These are phyloP conservation scores for Clarireedia monteithiana DNA, from an alignment of 2,329 filamentous ascomycete species.

Conservation along the genomic window DNA sequence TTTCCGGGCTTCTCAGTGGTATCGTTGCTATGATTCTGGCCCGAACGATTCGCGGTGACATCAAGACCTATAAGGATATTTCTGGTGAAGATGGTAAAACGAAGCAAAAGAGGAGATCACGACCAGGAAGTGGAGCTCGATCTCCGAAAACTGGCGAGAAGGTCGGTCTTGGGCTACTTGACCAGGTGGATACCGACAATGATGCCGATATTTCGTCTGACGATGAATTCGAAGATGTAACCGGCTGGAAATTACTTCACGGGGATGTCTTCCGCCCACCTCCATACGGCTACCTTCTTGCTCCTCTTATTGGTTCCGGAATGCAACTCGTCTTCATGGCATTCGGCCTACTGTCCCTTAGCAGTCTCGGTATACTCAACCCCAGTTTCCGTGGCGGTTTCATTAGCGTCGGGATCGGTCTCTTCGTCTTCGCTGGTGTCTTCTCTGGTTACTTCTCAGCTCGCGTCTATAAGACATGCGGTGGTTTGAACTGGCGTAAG, in stretches of 20 bases:
- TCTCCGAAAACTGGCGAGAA: slow-evolving; percentile 45
- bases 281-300: slow-evolving; percentile 60
- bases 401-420: slow-evolving; percentile 71
- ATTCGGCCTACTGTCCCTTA: slow-evolving; percentile 61
- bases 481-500: slow-evolving; percentile 63
- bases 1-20: slow-evolving; percentile 69
- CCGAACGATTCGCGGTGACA: slow-evolving; percentile 69
- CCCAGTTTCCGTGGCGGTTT: slow-evolving; percentile 88
- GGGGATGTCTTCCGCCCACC: slow-evolving; percentile 82
- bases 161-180: slow-evolving; percentile 47
- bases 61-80: slow-evolving; percentile 64
- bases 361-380: slow-evolving; percentile 71
- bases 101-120: slow-evolving; percentile 41
- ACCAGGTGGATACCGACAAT: slow-evolving; percentile 45
- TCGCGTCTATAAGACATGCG: slow-evolving; percentile 75
- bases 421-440: slow-evolving; percentile 75
- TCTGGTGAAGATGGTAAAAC: slow-evolving; percentile 59
- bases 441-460: slow-evolving; percentile 87
- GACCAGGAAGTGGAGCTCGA: slow-evolving; percentile 32
- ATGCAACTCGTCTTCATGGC: slow-evolving; percentile 83
- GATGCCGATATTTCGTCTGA: slow-evolving; percentile 53
- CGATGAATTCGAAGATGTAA: slow-evolving; percentile 72
- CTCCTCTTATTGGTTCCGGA: slow-evolving; percentile 75
- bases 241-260: slow-evolving; percentile 83
- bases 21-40: slow-evolving; percentile 76